These are phyloP conservation scores for Verticillium isaacii DNA, from an alignment of 2,329 filamentous ascomycete genomes.

Conservation along the genomic window DNA sequence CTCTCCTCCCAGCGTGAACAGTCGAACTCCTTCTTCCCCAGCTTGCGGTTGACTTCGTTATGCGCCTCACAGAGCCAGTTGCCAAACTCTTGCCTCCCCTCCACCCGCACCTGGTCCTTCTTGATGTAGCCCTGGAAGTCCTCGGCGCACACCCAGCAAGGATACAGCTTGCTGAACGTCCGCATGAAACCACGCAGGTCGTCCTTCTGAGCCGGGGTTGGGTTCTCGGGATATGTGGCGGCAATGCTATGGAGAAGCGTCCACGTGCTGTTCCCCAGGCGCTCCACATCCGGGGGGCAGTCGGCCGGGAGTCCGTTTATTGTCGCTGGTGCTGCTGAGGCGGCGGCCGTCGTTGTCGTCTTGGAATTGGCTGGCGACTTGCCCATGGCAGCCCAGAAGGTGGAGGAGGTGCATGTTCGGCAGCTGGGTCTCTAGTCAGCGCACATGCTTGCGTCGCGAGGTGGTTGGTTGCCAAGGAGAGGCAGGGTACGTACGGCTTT, in stretches of 20 bases:
- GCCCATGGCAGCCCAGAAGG: conserved; percentile 40
- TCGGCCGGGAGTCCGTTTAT: conserved; percentile 46
- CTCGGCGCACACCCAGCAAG: conserved; percentile 91
- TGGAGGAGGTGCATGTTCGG: conserved; percentile 66
- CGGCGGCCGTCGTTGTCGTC: conserved; percentile 21
- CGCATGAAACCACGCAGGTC: conserved; percentile 75
- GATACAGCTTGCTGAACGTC: conserved; percentile 82
- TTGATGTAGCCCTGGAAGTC: conserved; percentile 83
- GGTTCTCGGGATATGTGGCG: conserved; percentile 72
- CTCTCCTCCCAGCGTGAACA: conserved; percentile 88
- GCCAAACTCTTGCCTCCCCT: conserved; percentile 65
- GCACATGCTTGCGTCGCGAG: neutral
- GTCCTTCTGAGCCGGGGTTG: conserved; percentile 63
- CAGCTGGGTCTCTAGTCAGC: conserved; percentile 38
- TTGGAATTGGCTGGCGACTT: conserved; percentile 29
- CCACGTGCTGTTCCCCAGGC: conserved; percentile 84
- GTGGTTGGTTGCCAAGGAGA: neutral
- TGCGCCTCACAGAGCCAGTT: conserved; percentile 81
- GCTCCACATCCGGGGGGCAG: conserved; percentile 87
- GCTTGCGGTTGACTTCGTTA: conserved; percentile 81
- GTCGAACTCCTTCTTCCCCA: conserved; percentile 89
- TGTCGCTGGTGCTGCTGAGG: conserved; percentile 24
- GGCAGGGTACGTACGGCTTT: conserved; percentile 64
- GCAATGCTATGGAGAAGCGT: conserved; percentile 90
- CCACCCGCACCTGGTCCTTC: conserved; percentile 59